Evolutionary conservation across 495 filamentous ascomycete genomes (phyloP).

Genomic region (Aspergillus wentii): DNA sequence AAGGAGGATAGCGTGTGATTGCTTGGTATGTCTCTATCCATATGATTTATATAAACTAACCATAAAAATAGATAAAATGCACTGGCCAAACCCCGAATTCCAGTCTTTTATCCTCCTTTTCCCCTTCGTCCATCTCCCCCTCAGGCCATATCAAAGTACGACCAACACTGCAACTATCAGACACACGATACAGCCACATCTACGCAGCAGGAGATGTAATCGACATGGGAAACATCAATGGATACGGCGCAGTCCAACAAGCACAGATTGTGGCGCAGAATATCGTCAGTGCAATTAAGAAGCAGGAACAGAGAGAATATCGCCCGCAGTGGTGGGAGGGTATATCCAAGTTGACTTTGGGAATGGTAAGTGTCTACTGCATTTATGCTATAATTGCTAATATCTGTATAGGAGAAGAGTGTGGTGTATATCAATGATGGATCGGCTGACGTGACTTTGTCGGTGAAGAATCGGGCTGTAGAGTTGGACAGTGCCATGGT

Average conservation of each 20-base stretch:
- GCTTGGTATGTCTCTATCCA: slow-evolving; percentile 8
- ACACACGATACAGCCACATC: slow-evolving; percentile 26
- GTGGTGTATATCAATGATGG: slow-evolving; percentile 11
- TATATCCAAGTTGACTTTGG: slow-evolving; percentile 18
- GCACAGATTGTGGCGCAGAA: slow-evolving; percentile 41
- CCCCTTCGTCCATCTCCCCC: slow-evolving; percentile 32
- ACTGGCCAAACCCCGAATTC: slow-evolving; percentile 20
- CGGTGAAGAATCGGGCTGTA: slow-evolving; percentile 1
- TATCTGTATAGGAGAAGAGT: slow-evolving; percentile 4
- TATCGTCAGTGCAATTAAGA: slow-evolving; percentile 32
- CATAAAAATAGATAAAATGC: slow-evolving; percentile 16
- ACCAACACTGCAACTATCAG: slow-evolving; percentile 45
- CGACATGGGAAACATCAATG: slow-evolving; percentile 38
- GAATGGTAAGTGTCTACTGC: slow-evolving; percentile 5
- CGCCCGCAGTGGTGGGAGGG: slow-evolving; percentile 17
- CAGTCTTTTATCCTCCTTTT: not conserved
- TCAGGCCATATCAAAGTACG: slow-evolving; percentile 38
- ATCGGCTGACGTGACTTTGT: slow-evolving; percentile 6
- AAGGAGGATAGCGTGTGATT: slow-evolving; percentile 11
- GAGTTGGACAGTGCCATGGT: slow-evolving; percentile 10
- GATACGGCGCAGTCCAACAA: slow-evolving; percentile 38
- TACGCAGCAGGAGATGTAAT: slow-evolving; percentile 53
- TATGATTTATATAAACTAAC: not conserved
- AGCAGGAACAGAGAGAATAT: slow-evolving; percentile 10
- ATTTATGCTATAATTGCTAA: not conserved